Conservation (phyloP, 352 stramenopile genomes). For the Phytophthora aleatoria region DNA sequence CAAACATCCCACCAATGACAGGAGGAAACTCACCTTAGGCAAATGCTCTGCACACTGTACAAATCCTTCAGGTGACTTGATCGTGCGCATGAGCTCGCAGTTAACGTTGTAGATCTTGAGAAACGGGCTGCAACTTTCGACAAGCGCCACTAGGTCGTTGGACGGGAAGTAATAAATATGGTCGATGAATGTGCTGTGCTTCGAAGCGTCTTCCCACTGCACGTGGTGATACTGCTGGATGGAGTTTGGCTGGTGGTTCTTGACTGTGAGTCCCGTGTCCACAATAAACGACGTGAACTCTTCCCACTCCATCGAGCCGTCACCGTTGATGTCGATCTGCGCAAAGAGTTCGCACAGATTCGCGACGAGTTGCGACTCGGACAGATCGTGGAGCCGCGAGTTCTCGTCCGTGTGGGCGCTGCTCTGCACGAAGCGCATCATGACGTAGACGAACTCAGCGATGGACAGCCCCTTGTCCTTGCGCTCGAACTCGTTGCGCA, state of each 20-base stretch:
- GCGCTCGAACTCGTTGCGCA: slow-evolving; percentile 85
- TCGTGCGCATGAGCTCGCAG: slow-evolving; percentile 66
- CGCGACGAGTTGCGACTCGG: slow-evolving; percentile 78
- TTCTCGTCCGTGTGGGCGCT: slow-evolving; percentile 60
- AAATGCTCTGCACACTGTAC: slow-evolving; percentile 83
- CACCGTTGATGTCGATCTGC: slow-evolving; percentile 92
- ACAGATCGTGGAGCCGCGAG: slow-evolving; percentile 64
- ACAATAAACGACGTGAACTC: slow-evolving; percentile 93
- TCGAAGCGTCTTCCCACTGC: slow-evolving; percentile 81
- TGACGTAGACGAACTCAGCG: slow-evolving; percentile 88
- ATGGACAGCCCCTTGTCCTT: slow-evolving; percentile 83
- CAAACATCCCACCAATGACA: not conserved
- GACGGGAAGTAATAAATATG: slow-evolving; percentile 86
- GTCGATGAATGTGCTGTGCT: slow-evolving; percentile 87
- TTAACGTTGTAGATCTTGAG: slow-evolving; percentile 87
- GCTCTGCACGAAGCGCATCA: slow-evolving; percentile 80
- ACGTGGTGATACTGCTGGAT: slow-evolving; percentile 87
- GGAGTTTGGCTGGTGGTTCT: slow-evolving; percentile 87
- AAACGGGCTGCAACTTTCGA: slow-evolving; percentile 75
- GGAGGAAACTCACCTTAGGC: slow-evolving; percentile 36
- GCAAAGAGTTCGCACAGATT: slow-evolving; percentile 91
- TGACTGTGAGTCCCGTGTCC: slow-evolving; percentile 81
- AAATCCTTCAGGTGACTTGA: slow-evolving; percentile 73
- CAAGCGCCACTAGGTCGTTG: slow-evolving; percentile 68
- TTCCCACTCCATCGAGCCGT: slow-evolving; percentile 93